Percentiles rank a stretch among this genome's conserved stretches.
These are phyloP conservation scores for Coix lacrymajobi DNA, from an alignment of 176 grass and related monocot species.

Conservation along the genomic window DNA sequence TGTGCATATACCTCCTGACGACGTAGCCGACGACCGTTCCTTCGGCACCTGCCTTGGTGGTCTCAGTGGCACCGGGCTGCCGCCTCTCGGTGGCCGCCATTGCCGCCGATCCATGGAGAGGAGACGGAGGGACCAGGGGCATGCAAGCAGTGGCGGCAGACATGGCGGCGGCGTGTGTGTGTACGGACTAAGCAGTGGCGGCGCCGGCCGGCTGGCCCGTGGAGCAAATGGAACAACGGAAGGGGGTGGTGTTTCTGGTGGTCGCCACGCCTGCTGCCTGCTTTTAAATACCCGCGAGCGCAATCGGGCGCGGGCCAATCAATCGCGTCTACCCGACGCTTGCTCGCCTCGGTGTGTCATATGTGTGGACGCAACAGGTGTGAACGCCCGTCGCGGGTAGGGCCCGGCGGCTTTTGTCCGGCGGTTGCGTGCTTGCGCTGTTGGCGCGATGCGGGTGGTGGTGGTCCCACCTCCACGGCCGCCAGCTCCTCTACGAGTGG, in stretches of 20 bases:
- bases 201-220: background rate
- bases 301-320: too few relatives aligned
- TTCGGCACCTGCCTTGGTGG: background rate
- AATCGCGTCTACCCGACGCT: background rate
- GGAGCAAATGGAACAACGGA: background rate
- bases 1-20: background rate
- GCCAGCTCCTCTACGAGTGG: too few relatives aligned
- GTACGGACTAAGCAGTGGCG: background rate
- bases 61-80: background rate
- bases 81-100: background rate
- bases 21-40: background rate
- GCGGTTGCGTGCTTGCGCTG: background rate
- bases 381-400: constrained; percentile 2
- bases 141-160: background rate
- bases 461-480: too few relatives aligned
- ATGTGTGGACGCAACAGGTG: background rate
- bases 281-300: background rate
- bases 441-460: background rate
- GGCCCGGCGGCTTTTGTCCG: background rate
- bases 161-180: background rate
- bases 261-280: background rate
- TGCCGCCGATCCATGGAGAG: background rate
- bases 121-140: background rate
- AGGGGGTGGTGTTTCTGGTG: background rate
- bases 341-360: background rate